Conservation (phyloP, 1,284 basidiomycete species). For the Amylostereum areolatum region DNA sequence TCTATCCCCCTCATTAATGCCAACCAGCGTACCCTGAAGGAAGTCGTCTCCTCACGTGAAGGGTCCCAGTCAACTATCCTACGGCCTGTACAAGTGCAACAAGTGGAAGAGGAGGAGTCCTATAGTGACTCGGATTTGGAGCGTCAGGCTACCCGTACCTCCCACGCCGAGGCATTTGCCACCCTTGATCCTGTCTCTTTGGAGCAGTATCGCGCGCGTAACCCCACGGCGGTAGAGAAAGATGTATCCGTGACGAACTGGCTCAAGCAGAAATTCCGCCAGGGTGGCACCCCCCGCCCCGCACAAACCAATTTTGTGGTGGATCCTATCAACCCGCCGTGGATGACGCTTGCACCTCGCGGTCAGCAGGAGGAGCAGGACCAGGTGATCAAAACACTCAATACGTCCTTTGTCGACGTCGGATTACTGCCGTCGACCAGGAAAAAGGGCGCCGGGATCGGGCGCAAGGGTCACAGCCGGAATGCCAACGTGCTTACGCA, state of each 20-base stretch:
- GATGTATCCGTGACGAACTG: constrained; percentile 9
- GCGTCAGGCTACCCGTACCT: constrained; percentile 44
- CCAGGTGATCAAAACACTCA: constrained; percentile 61
- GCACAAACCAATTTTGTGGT: constrained; percentile 9
- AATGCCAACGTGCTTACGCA: constrained; percentile 49
- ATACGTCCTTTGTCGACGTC: constrained; percentile 71
- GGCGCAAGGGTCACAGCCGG: constrained; percentile 20
- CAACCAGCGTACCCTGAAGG: not conserved
- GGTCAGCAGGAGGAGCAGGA: constrained; percentile 60
- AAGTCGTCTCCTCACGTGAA: not conserved
- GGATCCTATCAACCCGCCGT: constrained; percentile 44
- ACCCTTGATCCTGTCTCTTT: constrained; percentile 42
- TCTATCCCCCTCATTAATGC: not conserved
- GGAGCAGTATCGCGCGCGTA: constrained; percentile 43
- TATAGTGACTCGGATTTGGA: constrained; percentile 30
- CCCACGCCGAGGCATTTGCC: constrained; percentile 68
- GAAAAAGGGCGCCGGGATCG: constrained; percentile 24
- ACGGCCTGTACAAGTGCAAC: constrained; percentile 5
- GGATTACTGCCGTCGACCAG: constrained; percentile 59
- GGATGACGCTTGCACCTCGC: constrained; percentile 59
- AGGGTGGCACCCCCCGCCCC: constrained; percentile 3
- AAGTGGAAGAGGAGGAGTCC: constrained; percentile 19
- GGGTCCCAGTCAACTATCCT: not conserved
- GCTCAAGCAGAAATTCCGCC: constrained; percentile 7
- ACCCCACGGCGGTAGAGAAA: constrained; percentile 18